These are phyloP conservation scores for Alternaria burnsii DNA, from an alignment of 2,329 filamentous ascomycete genomes.

Conservation along the genomic window DNA sequence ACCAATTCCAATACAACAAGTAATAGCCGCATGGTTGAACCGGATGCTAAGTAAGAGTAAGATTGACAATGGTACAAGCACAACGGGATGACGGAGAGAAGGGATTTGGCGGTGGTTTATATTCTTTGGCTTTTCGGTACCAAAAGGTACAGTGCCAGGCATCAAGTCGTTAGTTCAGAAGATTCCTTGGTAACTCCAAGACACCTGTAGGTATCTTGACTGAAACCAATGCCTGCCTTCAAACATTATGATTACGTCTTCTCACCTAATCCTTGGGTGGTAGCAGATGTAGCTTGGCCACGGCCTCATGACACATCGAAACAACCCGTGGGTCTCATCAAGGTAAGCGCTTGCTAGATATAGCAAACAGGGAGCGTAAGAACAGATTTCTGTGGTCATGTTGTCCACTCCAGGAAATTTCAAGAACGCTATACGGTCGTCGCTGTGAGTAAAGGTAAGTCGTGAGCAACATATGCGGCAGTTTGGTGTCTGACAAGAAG, in stretches of 20 bases:
- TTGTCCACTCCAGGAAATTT: not conserved
- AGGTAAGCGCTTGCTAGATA: not conserved
- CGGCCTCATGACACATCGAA: not conserved
- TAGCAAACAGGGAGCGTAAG: not conserved
- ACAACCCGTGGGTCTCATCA: not conserved
- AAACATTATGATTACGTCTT: not conserved
- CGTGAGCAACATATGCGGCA: not conserved
- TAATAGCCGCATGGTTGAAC: no score
- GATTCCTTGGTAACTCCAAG: not conserved
- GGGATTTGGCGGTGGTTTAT: not conserved
- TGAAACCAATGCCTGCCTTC: not conserved
- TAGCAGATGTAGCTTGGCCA: not conserved
- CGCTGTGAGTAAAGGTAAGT: not conserved
- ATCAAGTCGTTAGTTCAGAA: no score
- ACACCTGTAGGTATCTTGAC: not conserved
- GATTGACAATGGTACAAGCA: not conserved
- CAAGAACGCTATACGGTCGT: not conserved
- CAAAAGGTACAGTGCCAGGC: not conserved
- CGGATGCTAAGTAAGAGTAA: not conserved
- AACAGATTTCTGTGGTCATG: not conserved
- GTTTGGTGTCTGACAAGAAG: not conserved
- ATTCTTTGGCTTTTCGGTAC: not conserved
- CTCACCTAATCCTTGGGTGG: not conserved
- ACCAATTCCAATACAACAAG: no score
- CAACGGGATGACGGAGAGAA: not conserved